A percentile compares a stretch with the other conserved stretches of the same genome.
Conservation (phyloP, 768 basidiomycete genomes). For the Rhodocollybia butyracea region DNA sequence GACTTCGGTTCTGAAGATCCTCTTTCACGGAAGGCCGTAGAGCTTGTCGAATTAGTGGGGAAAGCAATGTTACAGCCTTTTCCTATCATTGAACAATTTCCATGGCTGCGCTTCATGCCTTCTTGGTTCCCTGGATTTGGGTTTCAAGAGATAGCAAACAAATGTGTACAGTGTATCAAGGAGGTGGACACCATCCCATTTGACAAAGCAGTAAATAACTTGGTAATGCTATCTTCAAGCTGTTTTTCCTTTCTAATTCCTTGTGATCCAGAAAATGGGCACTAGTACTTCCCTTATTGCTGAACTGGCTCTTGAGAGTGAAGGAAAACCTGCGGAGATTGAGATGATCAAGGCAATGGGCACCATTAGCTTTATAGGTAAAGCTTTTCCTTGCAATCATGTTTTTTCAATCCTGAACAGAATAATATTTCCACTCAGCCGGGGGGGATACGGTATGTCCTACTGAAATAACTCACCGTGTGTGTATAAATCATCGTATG, state of each 20-base stretch:
- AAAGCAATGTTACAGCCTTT: background rate
- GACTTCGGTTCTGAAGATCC: background rate
- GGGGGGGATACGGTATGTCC: background rate
- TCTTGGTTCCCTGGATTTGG: conserved; percentile 6
- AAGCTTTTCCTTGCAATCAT: background rate
- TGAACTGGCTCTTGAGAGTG: background rate
- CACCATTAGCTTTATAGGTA: background rate
- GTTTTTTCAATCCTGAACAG: background rate
- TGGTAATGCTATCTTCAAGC: background rate
- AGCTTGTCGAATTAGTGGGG: background rate
- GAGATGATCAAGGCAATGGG: conserved; percentile 1
- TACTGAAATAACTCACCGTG: background rate
- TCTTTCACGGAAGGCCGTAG: background rate
- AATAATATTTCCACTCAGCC: background rate
- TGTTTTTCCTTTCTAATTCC: too few relatives aligned
- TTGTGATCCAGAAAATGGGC: background rate
- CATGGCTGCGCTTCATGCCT: background rate
- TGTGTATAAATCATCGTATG: too few relatives aligned
- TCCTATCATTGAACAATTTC: background rate
- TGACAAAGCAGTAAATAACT: background rate
- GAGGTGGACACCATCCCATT: background rate
- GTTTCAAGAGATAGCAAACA: background rate
- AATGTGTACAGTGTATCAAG: background rate
- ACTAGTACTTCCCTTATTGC: background rate
- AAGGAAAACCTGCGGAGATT: background rate